Percentiles rank a stretch among this genome's conserved stretches.
Conservation (phyloP, 2,329 filamentous ascomycete species). For the Elsinoe perseae region DNA sequence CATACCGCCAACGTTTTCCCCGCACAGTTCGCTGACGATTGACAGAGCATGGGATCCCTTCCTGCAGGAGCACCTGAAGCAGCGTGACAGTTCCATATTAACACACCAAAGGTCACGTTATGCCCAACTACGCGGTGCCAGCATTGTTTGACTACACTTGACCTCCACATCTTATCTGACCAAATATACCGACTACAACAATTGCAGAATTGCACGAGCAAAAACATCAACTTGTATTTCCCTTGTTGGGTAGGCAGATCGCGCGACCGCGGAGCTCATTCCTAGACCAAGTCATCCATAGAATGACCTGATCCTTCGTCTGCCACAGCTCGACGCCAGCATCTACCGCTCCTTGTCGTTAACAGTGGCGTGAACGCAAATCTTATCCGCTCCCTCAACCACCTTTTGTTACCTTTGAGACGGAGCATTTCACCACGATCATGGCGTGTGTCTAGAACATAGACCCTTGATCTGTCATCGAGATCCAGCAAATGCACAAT, state of each 20-base stretch:
- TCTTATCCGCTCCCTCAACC: background rate
- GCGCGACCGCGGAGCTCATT: background rate
- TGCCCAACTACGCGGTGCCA: background rate
- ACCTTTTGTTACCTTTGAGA: background rate
- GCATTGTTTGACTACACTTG: background rate
- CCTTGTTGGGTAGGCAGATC: background rate
- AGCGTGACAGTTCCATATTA: background rate
- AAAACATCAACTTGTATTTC: background rate
- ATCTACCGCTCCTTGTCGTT: background rate
- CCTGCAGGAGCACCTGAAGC: background rate
- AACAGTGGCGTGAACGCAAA: background rate
- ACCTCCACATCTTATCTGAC: background rate
- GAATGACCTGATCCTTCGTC: background rate
- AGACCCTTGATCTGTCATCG: slow-evolving; percentile 7
- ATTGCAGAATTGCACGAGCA: background rate
- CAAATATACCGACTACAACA: background rate
- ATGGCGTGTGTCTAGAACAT: background rate
- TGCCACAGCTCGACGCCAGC: background rate
- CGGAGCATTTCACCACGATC: background rate
- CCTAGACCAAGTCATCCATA: background rate
- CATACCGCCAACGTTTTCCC: background rate
- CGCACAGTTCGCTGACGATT: slow-evolving; percentile 7
- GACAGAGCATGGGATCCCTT: background rate
- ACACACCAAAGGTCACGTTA: background rate
- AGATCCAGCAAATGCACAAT: slow-evolving; percentile 3